Evolutionary conservation across 2,329 filamentous ascomycete genomes (phyloP).

Genomic region (Corynespora cassiicola): DNA sequence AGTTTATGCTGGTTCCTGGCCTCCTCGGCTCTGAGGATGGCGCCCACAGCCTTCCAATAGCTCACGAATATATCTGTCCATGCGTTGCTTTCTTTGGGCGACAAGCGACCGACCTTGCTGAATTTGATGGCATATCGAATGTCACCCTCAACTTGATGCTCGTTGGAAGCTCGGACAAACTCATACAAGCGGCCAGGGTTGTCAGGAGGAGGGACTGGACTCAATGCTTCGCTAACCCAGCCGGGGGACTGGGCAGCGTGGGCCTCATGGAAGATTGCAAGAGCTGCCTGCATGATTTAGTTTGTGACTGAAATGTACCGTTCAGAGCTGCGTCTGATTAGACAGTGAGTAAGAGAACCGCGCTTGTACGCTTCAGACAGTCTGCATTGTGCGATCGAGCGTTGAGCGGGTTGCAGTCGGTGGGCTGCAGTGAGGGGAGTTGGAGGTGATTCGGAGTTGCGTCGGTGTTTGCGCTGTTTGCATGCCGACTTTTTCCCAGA

Average conservation of each 20-base stretch:
- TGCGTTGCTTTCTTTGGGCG: constrained; percentile 73
- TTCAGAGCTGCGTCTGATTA: too few relatives aligned
- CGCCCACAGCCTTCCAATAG: constrained; percentile 83
- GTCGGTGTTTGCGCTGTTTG: constrained; percentile 34
- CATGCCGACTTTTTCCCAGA: constrained; percentile 17
- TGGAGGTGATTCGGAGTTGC: constrained; percentile 2
- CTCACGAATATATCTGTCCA: constrained; percentile 86
- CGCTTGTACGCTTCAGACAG: too few relatives aligned
- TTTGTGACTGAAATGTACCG: constrained; percentile 4
- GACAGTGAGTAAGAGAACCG: too few relatives aligned
- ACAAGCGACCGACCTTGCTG: constrained; percentile 62
- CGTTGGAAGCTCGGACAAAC: constrained; percentile 75
- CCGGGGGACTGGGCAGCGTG: constrained; percentile 72
- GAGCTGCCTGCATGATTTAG: constrained; percentile 71
- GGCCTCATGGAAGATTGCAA: constrained; percentile 75
- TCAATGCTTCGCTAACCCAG: constrained; percentile 75
- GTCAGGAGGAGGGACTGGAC: constrained; percentile 68
- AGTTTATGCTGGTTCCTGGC: constrained; percentile 52
- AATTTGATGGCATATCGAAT: constrained; percentile 75
- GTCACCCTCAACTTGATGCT: constrained; percentile 69
- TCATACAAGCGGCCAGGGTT: constrained; percentile 71
- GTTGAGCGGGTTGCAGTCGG: not conserved
- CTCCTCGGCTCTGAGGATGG: constrained; percentile 72
- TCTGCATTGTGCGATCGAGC: too few relatives aligned
- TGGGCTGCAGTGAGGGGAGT: not conserved